These are phyloP conservation scores for Apodospora peruviana DNA, from an alignment of 495 filamentous ascomycete species.

Conservation along the genomic window DNA sequence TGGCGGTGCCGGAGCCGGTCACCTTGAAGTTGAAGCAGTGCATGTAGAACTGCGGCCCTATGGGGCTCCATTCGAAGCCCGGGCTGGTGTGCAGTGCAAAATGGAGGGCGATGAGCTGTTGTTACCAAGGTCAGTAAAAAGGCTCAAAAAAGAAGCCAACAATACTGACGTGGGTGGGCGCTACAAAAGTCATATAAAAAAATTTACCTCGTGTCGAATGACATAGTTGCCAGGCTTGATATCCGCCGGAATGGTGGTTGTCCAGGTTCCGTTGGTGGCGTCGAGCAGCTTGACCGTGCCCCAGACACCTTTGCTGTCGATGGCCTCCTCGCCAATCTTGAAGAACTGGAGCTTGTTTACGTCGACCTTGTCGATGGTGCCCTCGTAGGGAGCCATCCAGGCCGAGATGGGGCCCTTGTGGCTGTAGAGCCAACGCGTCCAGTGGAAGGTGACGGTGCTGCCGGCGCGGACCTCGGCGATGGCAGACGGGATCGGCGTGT, in stretches of 20 bases:
- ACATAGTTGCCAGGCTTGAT: constrained; percentile 56
- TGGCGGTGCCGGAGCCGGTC: constrained; percentile 49
- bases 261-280: constrained; percentile 49
- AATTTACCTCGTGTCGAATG: constrained; percentile 49
- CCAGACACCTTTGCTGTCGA: constrained; percentile 37
- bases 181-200: too few species aligned
- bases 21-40: constrained; percentile 60
- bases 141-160: neutral
- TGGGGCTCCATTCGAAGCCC: constrained; percentile 7
- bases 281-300: constrained; percentile 47
- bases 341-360: constrained; percentile 58
- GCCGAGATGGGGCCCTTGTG: constrained; percentile 60
- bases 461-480: constrained; percentile 44
- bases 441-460: constrained; percentile 48
- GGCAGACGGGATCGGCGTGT: constrained; percentile 41
- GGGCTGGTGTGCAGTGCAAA: constrained; percentile 9
- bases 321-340: constrained; percentile 56
- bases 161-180: too few species aligned
- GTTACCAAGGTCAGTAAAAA: too few species aligned
- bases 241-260: constrained; percentile 50
- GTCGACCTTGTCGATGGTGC: constrained; percentile 42
- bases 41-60: constrained; percentile 61
- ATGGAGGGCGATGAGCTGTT: constrained; percentile 21
- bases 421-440: constrained; percentile 53
- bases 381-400: constrained; percentile 18